Conservation (phyloP, 495 filamentous ascomycete species). For the Neurospora discreta region DNA sequence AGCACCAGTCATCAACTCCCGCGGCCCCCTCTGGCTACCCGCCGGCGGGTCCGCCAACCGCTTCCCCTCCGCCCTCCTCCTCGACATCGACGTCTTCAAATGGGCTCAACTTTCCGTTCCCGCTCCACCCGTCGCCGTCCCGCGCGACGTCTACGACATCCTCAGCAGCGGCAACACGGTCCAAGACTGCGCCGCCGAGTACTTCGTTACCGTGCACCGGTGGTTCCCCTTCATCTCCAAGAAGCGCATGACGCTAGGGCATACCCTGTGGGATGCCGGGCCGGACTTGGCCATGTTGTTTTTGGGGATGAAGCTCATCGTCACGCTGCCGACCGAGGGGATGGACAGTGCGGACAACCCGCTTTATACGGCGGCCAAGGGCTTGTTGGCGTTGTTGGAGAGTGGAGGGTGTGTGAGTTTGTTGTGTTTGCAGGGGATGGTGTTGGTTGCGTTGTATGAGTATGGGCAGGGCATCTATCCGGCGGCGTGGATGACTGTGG, state of each 20-base stretch:
- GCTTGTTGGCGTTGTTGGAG: conserved; percentile 28
- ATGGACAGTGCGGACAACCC: conserved; percentile 13
- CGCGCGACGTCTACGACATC: conserved; percentile 24
- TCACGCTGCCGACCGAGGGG: conserved; percentile 14
- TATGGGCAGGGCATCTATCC: conserved; percentile 39
- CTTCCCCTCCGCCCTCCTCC: conserved; percentile 20
- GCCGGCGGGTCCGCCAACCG: neutral
- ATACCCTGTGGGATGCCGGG: conserved; percentile 30
- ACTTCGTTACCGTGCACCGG: conserved; percentile 26
- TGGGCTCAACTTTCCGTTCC: conserved; percentile 20
- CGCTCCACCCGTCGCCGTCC: conserved; percentile 17
- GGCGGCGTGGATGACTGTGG: conserved; percentile 36
- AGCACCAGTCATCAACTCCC: neutral
- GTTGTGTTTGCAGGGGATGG: conserved; percentile 29
- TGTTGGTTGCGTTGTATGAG: conserved; percentile 37
- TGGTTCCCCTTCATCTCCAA: conserved; percentile 44
- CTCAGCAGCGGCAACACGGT: conserved; percentile 19
- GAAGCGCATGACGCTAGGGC: conserved; percentile 31
- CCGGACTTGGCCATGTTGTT: conserved; percentile 39
- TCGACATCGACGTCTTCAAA: conserved; percentile 28
- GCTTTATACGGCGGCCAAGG: conserved; percentile 33
- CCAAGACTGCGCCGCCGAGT: conserved; percentile 19
- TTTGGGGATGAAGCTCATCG: conserved; percentile 38
- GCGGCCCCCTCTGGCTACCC: conserved; percentile 5
- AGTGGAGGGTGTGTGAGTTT: conserved; percentile 28